These are phyloP conservation scores for Cytospora paraplurivora DNA, from an alignment of 2,329 filamentous ascomycete species.

Conservation along the genomic window DNA sequence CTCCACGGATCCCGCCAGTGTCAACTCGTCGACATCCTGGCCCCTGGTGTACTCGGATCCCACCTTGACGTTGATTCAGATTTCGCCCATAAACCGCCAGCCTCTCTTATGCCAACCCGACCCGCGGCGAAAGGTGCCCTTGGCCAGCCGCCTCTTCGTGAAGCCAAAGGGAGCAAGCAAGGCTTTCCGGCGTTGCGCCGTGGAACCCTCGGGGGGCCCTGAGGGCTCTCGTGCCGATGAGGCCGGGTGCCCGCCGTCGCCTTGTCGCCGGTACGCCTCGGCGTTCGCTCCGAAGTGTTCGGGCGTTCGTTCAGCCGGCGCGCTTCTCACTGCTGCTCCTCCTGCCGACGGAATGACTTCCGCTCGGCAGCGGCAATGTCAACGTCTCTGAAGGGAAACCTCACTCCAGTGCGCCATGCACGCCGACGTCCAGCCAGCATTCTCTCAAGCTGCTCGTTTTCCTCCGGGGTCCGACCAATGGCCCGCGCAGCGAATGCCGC, in stretches of 20 bases:
- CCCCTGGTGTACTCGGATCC: neutral
- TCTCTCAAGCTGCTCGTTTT: neutral
- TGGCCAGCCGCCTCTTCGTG: neutral
- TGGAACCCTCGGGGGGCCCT: neutral
- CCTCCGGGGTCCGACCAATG: neutral
- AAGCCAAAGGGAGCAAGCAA: slow-evolving; percentile 9
- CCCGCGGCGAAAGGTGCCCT: neutral
- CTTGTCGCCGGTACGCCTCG: neutral
- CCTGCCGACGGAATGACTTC: neutral
- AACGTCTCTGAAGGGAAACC: neutral
- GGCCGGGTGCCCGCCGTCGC: neutral
- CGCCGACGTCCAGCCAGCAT: neutral
- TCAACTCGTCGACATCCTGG: neutral
- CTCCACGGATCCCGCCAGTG: neutral
- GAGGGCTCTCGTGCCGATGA: neutral
- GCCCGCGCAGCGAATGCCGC: neutral
- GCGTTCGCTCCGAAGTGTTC: neutral
- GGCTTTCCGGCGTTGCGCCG: neutral
- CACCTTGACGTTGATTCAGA: slow-evolving; percentile 6
- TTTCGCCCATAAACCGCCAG: neutral
- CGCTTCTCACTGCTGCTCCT: neutral
- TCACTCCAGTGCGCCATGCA: neutral
- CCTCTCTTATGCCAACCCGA: slow-evolving; percentile 1
- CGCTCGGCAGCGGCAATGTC: neutral
- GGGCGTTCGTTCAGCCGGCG: neutral